Percentiles rank a stretch among this genome's conserved stretches.
These are phyloP conservation scores for Linnemannia hyalina DNA, from an alignment of 192 early-diverging fungal species.

Conservation along the genomic window DNA sequence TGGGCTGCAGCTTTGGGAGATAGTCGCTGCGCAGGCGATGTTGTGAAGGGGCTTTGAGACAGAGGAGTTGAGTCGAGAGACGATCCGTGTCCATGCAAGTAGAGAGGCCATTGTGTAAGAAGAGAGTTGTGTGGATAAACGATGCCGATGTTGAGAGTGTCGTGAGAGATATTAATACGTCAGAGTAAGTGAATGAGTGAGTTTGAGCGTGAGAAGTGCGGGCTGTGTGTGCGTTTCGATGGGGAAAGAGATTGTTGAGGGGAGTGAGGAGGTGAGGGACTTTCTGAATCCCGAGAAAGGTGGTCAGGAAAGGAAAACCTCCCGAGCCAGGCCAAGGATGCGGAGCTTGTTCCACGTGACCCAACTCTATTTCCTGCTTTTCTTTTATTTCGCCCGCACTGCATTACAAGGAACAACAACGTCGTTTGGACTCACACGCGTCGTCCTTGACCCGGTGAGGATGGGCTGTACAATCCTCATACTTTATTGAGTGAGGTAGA, in stretches of 20 bases:
- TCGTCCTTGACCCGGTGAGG: no score
- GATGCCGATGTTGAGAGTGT: neutral
- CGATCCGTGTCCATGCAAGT: conserved; percentile 4
- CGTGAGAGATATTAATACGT: neutral
- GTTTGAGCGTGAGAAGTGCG: neutral
- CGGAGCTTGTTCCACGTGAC: neutral
- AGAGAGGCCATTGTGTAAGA: neutral
- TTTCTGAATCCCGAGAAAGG: neutral
- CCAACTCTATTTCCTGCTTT: neutral
- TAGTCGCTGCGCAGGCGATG: neutral
- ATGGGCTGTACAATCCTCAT: no score
- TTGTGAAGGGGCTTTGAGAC: neutral
- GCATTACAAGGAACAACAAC: no score
- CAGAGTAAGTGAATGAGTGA: neutral
- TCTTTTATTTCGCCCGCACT: neutral
- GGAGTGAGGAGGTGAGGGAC: neutral
- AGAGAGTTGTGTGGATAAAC: neutral
- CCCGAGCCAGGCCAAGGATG: neutral
- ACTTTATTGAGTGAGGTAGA: no score
- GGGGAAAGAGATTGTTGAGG: neutral
- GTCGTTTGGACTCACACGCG: no score
- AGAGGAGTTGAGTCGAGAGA: neutral
- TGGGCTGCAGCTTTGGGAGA: neutral
- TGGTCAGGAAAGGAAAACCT: conserved; percentile 7
- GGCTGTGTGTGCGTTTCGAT: neutral